phyloP scores from a whole-genome alignment of 306 rosid species.

The Luffa aegyptiaca region DNA sequence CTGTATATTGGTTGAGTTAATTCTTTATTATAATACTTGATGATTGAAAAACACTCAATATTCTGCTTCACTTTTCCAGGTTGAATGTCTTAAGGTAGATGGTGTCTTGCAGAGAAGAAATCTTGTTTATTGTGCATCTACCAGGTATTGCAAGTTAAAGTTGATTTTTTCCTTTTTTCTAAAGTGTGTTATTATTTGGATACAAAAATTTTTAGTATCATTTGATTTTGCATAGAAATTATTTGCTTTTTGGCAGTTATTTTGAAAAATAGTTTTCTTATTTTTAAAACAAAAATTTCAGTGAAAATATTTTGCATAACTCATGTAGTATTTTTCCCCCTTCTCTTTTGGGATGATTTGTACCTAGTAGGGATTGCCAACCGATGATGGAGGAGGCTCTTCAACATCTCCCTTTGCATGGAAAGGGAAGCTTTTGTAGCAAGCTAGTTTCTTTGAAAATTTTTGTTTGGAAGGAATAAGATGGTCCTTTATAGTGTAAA shows the following conservation, averaged over 20 bases:
- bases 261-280: neutral
- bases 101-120: slow-evolving; percentile 90
- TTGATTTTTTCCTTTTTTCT: neutral
- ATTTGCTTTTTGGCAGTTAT: neutral
- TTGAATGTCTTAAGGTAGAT: slow-evolving; percentile 80
- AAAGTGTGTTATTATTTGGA: neutral
- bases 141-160: slow-evolving; percentile 39
- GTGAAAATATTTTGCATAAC: neutral
- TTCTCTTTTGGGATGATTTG: neutral
- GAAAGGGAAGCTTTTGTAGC: neutral
- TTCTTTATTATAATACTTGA: neutral
- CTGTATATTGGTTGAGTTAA: neutral
- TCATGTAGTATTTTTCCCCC: neutral
- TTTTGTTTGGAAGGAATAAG: neutral
- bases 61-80: slow-evolving; percentile 36
- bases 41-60: neutral
- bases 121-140: slow-evolving; percentile 97
- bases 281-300: neutral
- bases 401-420: neutral
- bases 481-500: neutral
- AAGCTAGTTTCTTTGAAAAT: neutral
- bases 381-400: neutral
- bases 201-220: neutral
- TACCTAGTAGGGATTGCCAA: neutral
- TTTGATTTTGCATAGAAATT: neutral